phyloP scores from a whole-genome alignment of 192 early-diverging fungal genomes.

The Backusella sp. region DNA sequence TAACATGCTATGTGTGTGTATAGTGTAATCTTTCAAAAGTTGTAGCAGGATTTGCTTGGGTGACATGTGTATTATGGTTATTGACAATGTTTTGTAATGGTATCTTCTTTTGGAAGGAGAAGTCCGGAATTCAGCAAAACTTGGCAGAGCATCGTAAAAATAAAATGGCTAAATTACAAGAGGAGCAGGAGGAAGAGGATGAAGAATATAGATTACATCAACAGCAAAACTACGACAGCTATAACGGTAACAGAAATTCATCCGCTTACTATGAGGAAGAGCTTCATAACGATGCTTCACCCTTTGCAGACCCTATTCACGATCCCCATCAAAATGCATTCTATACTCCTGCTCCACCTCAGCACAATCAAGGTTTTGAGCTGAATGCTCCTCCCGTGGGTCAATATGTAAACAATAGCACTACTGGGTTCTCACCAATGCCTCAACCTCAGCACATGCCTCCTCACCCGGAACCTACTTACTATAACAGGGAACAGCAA shows the following conservation, averaged over 20 bases:
- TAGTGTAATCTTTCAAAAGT: slow-evolving; percentile 32
- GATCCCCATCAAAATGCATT: not conserved
- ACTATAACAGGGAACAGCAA: not conserved
- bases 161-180: slow-evolving; percentile 5
- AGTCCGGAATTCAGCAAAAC: slow-evolving; percentile 25
- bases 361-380: not conserved
- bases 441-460: slow-evolving; percentile 19
- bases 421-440: slow-evolving; percentile 9
- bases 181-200: not conserved
- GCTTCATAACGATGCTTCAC: not conserved
- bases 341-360: not conserved
- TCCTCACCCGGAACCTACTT: slow-evolving; percentile 32
- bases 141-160: slow-evolving; percentile 20
- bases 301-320: not conserved
- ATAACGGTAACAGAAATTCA: not conserved
- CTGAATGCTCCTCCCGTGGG: slow-evolving; percentile 6
- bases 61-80: slow-evolving; percentile 29
- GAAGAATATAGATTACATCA: not conserved
- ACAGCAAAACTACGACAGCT: not conserved
- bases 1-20: not conserved
- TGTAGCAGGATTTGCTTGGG: slow-evolving; percentile 27
- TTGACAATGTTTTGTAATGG: slow-evolving; percentile 3
- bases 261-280: not conserved
- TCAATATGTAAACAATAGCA: slow-evolving; percentile 4
- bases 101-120: slow-evolving; percentile 32